Evolutionary conservation across 1,139 yeast genomes (phyloP), one percentile per base, ranked within the genome.

Genomic region (Nakaseomyces bracarensis): DNA sequence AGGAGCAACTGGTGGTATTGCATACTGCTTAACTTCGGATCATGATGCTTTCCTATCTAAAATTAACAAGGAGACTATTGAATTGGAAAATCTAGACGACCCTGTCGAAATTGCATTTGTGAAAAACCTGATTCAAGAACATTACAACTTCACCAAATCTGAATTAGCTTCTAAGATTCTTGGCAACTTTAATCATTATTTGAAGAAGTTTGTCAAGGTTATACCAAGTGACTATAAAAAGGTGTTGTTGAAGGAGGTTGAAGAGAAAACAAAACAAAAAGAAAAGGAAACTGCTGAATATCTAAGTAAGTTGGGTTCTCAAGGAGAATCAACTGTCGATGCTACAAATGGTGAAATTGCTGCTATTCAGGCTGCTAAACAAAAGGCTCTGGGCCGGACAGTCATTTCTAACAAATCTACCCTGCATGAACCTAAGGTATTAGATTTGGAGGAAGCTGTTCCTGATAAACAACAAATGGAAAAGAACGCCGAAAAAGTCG

Each of bases 1-100:
- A 44, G 98, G 98, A 72, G 93, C 93, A 85, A 89, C 96, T 57
- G 98, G 98, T 67, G 98, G 98, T 77, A 91, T 91, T 64, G 95
- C 96, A 25, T 91, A 91, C 61, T 96, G 93, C 46, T 73, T 89
- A 57, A 95, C 89, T 58, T 84, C 91, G 74, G 96, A 93, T 42
- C 60, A 57, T 46, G 96, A 89, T 63, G 96, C 87, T 61, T 89
- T 91, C 59, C 68, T 71, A 50, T 79, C 79, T 48, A 82, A 82
- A 68, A 89, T 85, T 52, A 91, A 91, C 68, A 62, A 69, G 39
- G 91, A 82, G 52, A 80, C 86, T 55, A 91, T 91, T 55, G 96
- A 83, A 57, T 74, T 91, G 46, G 72, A 82, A 38, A 71, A 72
- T 44, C 75, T 91, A 43, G 72, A 78, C 43, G 97, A 89, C 53